Evolutionary conservation across 2,329 filamentous ascomycete genomes (phyloP), one percentile per base, ranked within the genome.

Genomic region (Aspergillus ustus): DNA sequence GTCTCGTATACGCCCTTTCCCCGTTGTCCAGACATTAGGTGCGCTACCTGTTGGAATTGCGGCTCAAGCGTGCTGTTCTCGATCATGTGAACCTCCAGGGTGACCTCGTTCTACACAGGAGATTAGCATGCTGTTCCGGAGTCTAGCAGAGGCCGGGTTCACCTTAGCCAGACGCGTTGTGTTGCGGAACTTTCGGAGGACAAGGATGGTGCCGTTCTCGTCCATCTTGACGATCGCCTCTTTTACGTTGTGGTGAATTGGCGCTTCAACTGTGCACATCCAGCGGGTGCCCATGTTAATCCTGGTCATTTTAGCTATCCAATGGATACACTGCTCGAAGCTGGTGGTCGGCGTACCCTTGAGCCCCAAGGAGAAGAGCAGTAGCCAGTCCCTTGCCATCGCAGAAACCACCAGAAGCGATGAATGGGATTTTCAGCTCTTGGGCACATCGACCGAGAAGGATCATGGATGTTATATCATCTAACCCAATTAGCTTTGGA

Each of bases 211-310:
- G 77, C 97, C 92, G 25, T 91, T 92, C 83, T 98, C 94, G 66
- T 92, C 84, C 2, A 93, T 91, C 59, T 87, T 85, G 52, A 97
- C 93, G 72, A 98, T 98, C 67, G 90, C 84, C 77, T 96, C 85
- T 84, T 98, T 98, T 83, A 98, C 92, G 69, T 96, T 96, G 50
- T 87, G 76, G 80, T 98, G 95, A 65, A 98, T 91, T 0, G 94
- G 94, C 17, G 93, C 88, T 79, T 98, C 95, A 49, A 93, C 84
- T 0, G 94, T 98, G 81, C 91, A 93, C 91, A 98, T 95, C 82
- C 98, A 98, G 48, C 95, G 85, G 9, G 95, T 98, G 61, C 95
- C 95, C 95, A 98, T 98, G 80, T 98, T 98, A 80, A 98, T 89
- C 9, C 52, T 60, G 20, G 9, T 29, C 7, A 7, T 3, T 28